A percentile compares a stretch with the other conserved stretches of the same genome.
Evolutionary conservation across 192 early-diverging fungal genomes (phyloP).

Genomic region (Funneliformis mosseae): DNA sequence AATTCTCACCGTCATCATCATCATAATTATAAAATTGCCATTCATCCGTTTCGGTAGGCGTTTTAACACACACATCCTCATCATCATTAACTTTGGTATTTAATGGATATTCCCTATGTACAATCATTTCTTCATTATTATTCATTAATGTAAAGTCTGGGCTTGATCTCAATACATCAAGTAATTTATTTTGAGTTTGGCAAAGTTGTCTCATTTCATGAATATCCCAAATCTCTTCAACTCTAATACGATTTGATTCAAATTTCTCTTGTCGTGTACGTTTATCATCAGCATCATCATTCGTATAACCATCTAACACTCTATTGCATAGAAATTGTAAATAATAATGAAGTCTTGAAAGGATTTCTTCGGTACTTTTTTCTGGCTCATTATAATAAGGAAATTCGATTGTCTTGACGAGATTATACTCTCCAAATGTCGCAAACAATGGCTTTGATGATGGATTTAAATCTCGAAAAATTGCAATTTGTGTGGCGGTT

Average conservation of each 20-base stretch:
- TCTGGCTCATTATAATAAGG: constrained; percentile 52
- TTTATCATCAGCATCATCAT: not conserved
- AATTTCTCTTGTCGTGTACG: not conserved
- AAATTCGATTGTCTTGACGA: constrained; percentile 52
- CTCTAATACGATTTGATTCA: constrained; percentile 1
- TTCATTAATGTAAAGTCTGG: constrained; percentile 24
- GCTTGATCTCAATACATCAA: not conserved
- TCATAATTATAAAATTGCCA: too few species aligned
- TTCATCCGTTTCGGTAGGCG: not conserved
- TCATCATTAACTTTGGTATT: not conserved
- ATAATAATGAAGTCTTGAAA: constrained; percentile 41
- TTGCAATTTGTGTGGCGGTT: constrained; percentile 75
- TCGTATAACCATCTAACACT: not conserved
- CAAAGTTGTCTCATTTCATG: constrained; percentile 24
- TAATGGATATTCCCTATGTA: constrained; percentile 16
- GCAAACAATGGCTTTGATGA: not conserved
- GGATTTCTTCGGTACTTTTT: constrained; percentile 38
- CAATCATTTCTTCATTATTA: not conserved
- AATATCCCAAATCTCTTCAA: constrained; percentile 29
- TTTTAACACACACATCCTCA: not conserved
- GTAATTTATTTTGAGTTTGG: not conserved
- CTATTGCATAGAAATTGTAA: constrained; percentile 37
- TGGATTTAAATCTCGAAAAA: constrained; percentile 47
- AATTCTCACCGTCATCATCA: not conserved
- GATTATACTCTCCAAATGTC: constrained; percentile 24